Base-by-base conservation (phyloP, 1,284 basidiomycete species). In the Cutaneotrichosporon cavernicola region DNA sequence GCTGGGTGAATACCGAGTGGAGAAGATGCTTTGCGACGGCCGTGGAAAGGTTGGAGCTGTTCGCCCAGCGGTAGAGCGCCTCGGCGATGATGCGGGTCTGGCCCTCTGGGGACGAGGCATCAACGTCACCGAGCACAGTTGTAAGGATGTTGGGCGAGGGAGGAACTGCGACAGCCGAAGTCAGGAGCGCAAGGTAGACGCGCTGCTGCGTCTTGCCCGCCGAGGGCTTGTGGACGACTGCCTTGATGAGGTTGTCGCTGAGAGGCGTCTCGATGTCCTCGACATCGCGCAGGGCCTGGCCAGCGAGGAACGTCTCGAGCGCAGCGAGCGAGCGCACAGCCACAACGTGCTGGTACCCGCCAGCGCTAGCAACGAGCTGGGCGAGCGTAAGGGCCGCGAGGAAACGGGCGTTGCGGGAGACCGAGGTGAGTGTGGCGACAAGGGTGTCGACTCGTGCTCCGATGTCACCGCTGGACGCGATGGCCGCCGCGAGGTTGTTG, bases 1-100 rank as follows among this genome's bases (percentile, higher is more conserved):
- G 81, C 61, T 84, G 86, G 52, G 84, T 80, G 73, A 97, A 90
- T 0, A 97, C 79, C 0, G 82, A 76, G 62, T 85, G 84, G 36
- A 93, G 84, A 47, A 92, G 78, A 22, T 82, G 79, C 0, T 84
- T 82, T 0, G 88, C 84, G 4, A 91, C 76, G 1, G 73, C 65
- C 4, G 81, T 13, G 81, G 82, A 11, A 78, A 80, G 36, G 80
- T 74, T 3, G 82, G 83, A 51, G 7, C 75, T 75, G 65, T 88
- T 90, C 36, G 87, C 86, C 47, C 90, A 72, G 36, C 73, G 77
- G 76, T 94, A 94, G 1, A 90, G 75, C 6, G 67, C 56, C 32
- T 67, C 63, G 0, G 73, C 62, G 50, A 73, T 63, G 9, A 46
- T 9, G n/a, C 67, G 65, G 62, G 58, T 66, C 32, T 64, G 56